These are phyloP conservation scores for Pisolithus marmoratus DNA, from an alignment of 768 basidiomycete species.

Conservation along the genomic window DNA sequence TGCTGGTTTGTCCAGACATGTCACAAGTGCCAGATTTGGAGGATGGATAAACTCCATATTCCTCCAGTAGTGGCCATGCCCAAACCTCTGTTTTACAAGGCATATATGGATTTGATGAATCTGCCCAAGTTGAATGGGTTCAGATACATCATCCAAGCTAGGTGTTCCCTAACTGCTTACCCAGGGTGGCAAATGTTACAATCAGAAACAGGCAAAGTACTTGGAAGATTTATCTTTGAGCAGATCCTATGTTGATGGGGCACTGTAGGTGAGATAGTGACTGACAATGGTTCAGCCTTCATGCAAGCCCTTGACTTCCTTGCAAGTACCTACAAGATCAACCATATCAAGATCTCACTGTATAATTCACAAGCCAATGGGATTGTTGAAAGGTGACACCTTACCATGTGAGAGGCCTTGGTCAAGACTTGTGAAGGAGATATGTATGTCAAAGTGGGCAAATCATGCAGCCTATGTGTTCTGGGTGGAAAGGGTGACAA, in stretches of 20 bases:
- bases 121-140: conserved; percentile 13
- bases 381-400: conserved; percentile 23
- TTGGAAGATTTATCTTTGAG: conserved; percentile 15
- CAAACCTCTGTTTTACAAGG: conserved; percentile 18
- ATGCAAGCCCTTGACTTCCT: neutral
- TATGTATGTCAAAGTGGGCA: neutral
- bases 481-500: neutral
- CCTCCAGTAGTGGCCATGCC: conserved; percentile 17
- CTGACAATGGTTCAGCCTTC: neutral
- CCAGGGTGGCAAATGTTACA: conserved; percentile 27
- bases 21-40: conserved; percentile 26
- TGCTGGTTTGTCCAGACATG: conserved; percentile 28
- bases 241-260: conserved; percentile 12
- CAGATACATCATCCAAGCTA: neutral
- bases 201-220: conserved; percentile 10
- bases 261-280: neutral
- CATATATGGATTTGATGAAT: conserved; percentile 24
- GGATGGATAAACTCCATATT: conserved; percentile 12
- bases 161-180: neutral
- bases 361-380: conserved; percentile 28
- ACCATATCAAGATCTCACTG: conserved; percentile 15
- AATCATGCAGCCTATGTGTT: neutral
- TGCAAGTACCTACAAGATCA: neutral
- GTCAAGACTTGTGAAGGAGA: neutral
- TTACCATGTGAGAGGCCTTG: neutral